Percentiles rank a stretch among this genome's conserved stretches.
Evolutionary conservation across 768 basidiomycete genomes (phyloP).

Genomic region (Macrolepiota dolichaula): DNA sequence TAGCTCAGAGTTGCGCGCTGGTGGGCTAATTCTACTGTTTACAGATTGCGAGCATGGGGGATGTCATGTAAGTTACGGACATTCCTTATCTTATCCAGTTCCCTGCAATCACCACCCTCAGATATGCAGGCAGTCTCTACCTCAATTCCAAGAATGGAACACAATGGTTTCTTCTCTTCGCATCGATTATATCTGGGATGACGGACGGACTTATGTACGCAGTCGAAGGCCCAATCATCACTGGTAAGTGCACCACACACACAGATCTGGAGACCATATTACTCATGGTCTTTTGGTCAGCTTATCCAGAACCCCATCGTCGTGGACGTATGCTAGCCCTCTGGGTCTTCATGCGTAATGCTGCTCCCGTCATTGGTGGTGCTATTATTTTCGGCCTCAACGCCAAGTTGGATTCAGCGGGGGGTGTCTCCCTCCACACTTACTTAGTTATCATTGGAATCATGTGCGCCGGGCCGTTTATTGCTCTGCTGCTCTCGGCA

Average conservation of each 20-base stretch:
- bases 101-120: conserved; percentile 4
- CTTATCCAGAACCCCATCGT: conserved; percentile 30
- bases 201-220: conserved; percentile 31
- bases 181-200: conserved; percentile 27
- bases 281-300: conserved; percentile 11
- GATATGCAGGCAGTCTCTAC: conserved; percentile 29
- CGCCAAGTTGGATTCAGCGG: conserved; percentile 22
- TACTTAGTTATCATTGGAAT: conserved; percentile 32
- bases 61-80: conserved; percentile 22
- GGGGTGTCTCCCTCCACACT: conserved; percentile 28
- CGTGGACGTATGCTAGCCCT: conserved; percentile 30
- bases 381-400: conserved; percentile 31
- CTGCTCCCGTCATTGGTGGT: conserved; percentile 30
- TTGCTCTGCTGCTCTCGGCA: conserved; percentile 23
- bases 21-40: neutral
- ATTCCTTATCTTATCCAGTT: neutral
- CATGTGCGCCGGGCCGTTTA: conserved; percentile 32
- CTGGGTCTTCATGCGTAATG: conserved; percentile 31
- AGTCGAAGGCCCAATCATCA: conserved; percentile 30
- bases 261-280: neutral
- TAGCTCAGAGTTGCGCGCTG: neutral
- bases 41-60: conserved; percentile 28
- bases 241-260: conserved; percentile 16
- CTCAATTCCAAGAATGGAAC: conserved; percentile 31
- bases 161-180: conserved; percentile 32